Conservation (phyloP, 1,139 yeast species). For the Magnusiomyces magnusii region DNA sequence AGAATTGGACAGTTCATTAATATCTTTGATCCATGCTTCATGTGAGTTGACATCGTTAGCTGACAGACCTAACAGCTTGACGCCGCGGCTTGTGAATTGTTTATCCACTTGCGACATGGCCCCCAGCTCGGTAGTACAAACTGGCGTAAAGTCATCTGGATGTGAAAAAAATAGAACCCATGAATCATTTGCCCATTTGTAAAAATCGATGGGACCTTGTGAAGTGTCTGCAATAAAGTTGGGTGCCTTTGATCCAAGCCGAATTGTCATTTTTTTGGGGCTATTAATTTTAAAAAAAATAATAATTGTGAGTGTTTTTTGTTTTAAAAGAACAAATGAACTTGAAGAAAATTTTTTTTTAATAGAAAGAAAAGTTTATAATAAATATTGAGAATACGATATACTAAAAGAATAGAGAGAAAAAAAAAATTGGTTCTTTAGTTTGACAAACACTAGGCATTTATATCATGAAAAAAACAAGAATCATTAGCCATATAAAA, state of each 20-base stretch:
- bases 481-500: too few species aligned
- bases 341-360: too few species aligned
- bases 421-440: too few species aligned
- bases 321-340: too few species aligned
- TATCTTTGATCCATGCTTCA: conserved; percentile 75
- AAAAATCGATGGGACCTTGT: conserved; percentile 65
- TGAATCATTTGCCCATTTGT: conserved; percentile 62
- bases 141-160: conserved; percentile 86
- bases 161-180: conserved; percentile 82
- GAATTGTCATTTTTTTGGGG: conserved; percentile 29
- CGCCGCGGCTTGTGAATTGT: conserved; percentile 68
- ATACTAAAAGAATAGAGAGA: too few species aligned
- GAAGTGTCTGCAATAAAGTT: conserved; percentile 70
- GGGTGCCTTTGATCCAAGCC: conserved; percentile 69
- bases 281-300: too few species aligned
- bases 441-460: too few species aligned
- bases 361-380: too few species aligned
- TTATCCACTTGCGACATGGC: conserved; percentile 80
- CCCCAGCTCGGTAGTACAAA: conserved; percentile 84
- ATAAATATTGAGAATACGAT: too few species aligned
- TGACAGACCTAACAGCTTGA: conserved; percentile 71
- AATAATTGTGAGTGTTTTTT: too few species aligned
- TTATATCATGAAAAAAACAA: too few species aligned
- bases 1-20: conserved; percentile 67
- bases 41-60: conserved; percentile 67